A percentile compares a stretch with the other conserved stretches of the same genome.
These are phyloP conservation scores for Calonectria pseudoturangicola DNA, from an alignment of 2,329 filamentous ascomycete genomes.

Conservation along the genomic window DNA sequence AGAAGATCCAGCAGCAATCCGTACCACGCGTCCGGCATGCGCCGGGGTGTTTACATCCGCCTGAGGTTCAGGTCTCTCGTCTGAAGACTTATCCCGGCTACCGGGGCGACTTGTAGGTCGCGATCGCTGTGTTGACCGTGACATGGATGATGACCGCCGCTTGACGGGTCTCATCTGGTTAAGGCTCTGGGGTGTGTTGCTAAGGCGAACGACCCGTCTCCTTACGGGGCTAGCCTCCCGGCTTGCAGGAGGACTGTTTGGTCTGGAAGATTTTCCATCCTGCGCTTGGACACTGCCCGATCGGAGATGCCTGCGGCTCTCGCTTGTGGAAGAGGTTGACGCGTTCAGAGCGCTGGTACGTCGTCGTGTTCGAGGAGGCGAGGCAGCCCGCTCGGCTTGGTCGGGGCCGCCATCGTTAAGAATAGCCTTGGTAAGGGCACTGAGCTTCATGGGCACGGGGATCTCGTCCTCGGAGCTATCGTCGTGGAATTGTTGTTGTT, in stretches of 20 bases:
- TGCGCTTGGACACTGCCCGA: constrained; percentile 68
- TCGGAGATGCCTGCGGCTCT: constrained; percentile 67
- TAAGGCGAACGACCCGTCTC: constrained; percentile 75
- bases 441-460: constrained; percentile 93
- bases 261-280: constrained; percentile 62
- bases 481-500: constrained; percentile 72
- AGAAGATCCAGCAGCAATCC: constrained; percentile 72
- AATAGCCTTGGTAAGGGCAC: constrained; percentile 91
- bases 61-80: constrained; percentile 61
- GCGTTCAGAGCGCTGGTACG: constrained; percentile 68
- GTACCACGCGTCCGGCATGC: constrained; percentile 71
- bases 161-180: constrained; percentile 64
- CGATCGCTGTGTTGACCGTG: constrained; percentile 59
- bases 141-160: constrained; percentile 71
- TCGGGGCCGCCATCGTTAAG: constrained; percentile 78
- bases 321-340: constrained; percentile 64
- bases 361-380: constrained; percentile 69
- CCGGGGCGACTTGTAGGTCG: constrained; percentile 62
- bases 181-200: constrained; percentile 68
- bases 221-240: constrained; percentile 72
- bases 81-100: constrained; percentile 64
- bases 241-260: constrained; percentile 66
- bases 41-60: constrained; percentile 73
- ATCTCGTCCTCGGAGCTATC: constrained; percentile 98
- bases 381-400: constrained; percentile 61